Base-by-base conservation (phyloP, 805 yeast species). In the Teunomyces barrocoloradensis region DNA sequence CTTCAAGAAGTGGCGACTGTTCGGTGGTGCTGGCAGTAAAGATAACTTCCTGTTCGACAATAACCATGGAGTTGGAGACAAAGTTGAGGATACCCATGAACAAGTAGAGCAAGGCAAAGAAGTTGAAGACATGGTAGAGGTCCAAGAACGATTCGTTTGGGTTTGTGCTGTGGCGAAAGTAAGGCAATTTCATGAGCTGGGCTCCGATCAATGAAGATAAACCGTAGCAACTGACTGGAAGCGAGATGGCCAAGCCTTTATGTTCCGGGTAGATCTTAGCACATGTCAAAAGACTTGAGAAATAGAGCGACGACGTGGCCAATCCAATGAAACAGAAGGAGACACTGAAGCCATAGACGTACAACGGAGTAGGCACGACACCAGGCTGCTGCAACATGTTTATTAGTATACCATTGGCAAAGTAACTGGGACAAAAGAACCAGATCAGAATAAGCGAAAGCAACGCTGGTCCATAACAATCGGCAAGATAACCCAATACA, bases 141-240 rank as follows among this genome's bases (percentile, higher is more conserved):
- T 84, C 74, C 38, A 86, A 58, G 13, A 57, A 57, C 29, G 40
- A 37, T 12, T 37, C 40, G 5, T 53, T 53, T 15, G 49, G 50
- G 17, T 40, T 27, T n/a, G n/a, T 27, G 15, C 34, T 17, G 52
- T 50, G 11, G 46, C 50, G 0, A 56, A 82, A 71, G 60, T 65
- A 69, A 6, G 54, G 53, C 20, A 75, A 60, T 49, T 74, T 78
- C 60, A 80, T 64, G 39, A 80, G 60, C 61, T 83, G 90, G 0
- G 96, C 78, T 3, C 87, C 85, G 42, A 91, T 65, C 46, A 94
- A 70, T 1, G 96, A 80, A 4, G 96, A 85, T 27, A 89, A 59
- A 1, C 98, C 99, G 64, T 86, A 91, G 52, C 85, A 85, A 0
- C 96, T 80, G 2, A 92, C 91, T 0, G 99, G 99, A 39, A 87